Percentiles rank a stretch among this genome's conserved stretches.
phyloP scores from a whole-genome alignment of 2,329 filamentous ascomycete species.

The Exophiala sp. region DNA sequence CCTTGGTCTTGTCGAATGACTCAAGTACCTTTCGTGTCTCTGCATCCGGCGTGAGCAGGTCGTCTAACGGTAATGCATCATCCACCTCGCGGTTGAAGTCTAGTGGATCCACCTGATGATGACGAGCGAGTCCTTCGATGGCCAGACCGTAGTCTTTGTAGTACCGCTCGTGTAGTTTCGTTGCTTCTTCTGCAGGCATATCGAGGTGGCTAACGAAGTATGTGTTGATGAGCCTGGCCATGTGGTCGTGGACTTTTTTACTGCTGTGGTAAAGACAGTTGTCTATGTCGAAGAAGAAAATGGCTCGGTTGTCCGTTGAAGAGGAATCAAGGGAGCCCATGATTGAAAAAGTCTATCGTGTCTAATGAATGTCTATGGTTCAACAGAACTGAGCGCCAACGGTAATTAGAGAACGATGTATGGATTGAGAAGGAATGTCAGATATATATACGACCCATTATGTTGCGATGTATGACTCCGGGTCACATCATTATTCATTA shows the following conservation, averaged over 20 bases:
- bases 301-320: conserved; percentile 27
- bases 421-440: too few species aligned
- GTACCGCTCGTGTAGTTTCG: conserved; percentile 81
- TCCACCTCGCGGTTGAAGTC: conserved; percentile 95
- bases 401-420: too few species aligned
- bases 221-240: conserved; percentile 75
- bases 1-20: conserved; percentile 78
- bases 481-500: too few species aligned
- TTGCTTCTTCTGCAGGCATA: conserved; percentile 73
- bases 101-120: conserved; percentile 91
- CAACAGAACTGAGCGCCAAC: too few species aligned
- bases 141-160: conserved; percentile 96
- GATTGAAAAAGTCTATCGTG: neutral
- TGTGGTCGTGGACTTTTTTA: conserved; percentile 79
- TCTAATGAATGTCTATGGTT: too few species aligned
- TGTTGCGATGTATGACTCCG: too few species aligned
- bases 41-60: conserved; percentile 74
- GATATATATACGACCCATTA: too few species aligned
- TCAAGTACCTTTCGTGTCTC: conserved; percentile 71
- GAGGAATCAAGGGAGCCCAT: conserved; percentile 16
- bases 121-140: conserved; percentile 86
- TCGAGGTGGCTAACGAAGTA: conserved; percentile 68
- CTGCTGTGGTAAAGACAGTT: conserved; percentile 94
- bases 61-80: conserved; percentile 84
- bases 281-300: conserved; percentile 89